phyloP scores from a whole-genome alignment of 2,329 filamentous ascomycete species.

The Arthroderma sp. region DNA sequence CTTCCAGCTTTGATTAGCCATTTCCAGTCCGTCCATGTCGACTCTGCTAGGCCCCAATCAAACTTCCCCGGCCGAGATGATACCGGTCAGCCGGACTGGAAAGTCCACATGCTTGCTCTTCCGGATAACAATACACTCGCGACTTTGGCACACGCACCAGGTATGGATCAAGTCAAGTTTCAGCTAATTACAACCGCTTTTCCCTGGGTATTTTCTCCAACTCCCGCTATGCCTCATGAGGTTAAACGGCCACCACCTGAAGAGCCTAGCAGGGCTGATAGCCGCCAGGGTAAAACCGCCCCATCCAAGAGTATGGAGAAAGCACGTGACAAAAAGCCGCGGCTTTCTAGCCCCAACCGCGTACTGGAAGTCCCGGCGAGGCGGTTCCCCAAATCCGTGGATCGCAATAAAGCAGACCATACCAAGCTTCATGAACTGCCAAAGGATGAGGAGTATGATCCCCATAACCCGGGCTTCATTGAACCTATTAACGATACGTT shows the following conservation, averaged over 20 bases:
- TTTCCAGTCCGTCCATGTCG: slow-evolving; percentile 27
- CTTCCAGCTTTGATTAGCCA: slow-evolving; percentile 23
- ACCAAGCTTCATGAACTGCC: slow-evolving; percentile 19
- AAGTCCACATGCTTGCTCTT: slow-evolving; percentile 47
- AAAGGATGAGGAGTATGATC: slow-evolving; percentile 38
- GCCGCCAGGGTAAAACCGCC: too few relatives aligned
- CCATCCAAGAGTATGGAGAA: too few relatives aligned
- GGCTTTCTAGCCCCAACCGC: not conserved
- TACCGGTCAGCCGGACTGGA: slow-evolving; percentile 38
- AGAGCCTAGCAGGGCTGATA: not conserved
- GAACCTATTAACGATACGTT: slow-evolving; percentile 11
- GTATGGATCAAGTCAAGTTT: slow-evolving; percentile 46
- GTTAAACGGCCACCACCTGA: not conserved
- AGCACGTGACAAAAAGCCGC: not conserved
- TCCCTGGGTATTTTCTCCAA: slow-evolving; percentile 27
- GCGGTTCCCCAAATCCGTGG: slow-evolving; percentile 12
- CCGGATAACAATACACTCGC: slow-evolving; percentile 31
- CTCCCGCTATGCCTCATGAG: not conserved
- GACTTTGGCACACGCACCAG: slow-evolving; percentile 35
- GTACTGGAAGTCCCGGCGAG: slow-evolving; percentile 12
- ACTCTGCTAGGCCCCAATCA: slow-evolving; percentile 5
- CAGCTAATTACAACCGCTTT: slow-evolving; percentile 40
- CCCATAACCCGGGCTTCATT: slow-evolving; percentile 25
- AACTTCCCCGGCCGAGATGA: slow-evolving; percentile 10
- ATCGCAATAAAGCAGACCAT: not conserved